phyloP scores from a whole-genome alignment of 2,329 filamentous ascomycete species.

The Purpureocillium lavendulum region DNA sequence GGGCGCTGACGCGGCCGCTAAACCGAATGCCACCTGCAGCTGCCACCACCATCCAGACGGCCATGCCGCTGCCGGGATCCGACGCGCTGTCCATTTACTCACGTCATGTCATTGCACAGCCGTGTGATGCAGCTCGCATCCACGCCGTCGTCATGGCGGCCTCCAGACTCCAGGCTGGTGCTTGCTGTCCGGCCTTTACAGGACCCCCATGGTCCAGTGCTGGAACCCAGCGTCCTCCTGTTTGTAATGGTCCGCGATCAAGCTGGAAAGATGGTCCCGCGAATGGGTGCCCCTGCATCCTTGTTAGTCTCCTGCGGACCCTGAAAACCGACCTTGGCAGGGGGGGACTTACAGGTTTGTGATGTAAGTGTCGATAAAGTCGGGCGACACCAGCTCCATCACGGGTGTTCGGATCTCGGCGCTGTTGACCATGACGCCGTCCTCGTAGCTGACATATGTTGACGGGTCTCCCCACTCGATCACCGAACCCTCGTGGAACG shows the following conservation, averaged over 20 bases:
- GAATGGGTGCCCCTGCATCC: constrained; percentile 54
- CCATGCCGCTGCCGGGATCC: no score
- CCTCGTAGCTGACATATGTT: constrained; percentile 66
- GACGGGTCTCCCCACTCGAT: constrained; percentile 83
- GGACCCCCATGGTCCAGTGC: constrained; percentile 22
- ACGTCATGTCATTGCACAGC: not conserved
- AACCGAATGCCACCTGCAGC: not conserved
- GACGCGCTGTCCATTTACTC: no score
- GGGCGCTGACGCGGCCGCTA: constrained; percentile 11
- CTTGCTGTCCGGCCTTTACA: not conserved
- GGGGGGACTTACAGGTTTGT: constrained; percentile 54
- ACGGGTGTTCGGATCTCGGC: constrained; percentile 72
- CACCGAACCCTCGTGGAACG: constrained; percentile 71
- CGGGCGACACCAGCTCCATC: constrained; percentile 74
- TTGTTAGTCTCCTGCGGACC: constrained; percentile 1
- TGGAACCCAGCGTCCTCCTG: constrained; percentile 61
- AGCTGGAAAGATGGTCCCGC: constrained; percentile 62
- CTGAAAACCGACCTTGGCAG: constrained; percentile 3
- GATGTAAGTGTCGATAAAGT: constrained; percentile 72
- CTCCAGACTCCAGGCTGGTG: no score
- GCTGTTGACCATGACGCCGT: constrained; percentile 70
- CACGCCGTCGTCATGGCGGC: no score
- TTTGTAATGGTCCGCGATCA: constrained; percentile 70
- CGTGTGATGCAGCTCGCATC: no score
- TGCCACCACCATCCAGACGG: no score